Conservation (phyloP, 495 filamentous ascomycete species). For the Lophium mytilinum region DNA sequence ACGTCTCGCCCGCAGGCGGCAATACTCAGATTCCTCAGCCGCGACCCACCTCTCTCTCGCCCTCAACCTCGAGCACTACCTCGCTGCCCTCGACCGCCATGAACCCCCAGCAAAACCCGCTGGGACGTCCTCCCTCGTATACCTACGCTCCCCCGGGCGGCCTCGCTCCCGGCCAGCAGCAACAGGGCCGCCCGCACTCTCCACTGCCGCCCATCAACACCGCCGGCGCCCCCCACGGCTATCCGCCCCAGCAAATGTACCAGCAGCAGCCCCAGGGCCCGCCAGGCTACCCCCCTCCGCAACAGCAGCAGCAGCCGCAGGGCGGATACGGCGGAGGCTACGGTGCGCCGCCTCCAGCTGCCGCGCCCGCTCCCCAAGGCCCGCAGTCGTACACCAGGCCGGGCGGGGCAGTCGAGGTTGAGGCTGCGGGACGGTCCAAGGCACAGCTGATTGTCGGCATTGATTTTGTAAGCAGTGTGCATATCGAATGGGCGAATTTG, state of each 20-base stretch:
- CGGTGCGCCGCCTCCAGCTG: slow-evolving; percentile 15
- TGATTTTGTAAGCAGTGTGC: slow-evolving; percentile 60
- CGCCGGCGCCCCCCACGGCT: slow-evolving; percentile 14
- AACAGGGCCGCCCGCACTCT: slow-evolving; percentile 29
- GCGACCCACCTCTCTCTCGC: slow-evolving; percentile 22
- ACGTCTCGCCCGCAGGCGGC: slow-evolving; percentile 22
- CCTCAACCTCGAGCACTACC: slow-evolving; percentile 22
- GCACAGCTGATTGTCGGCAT: slow-evolving; percentile 75
- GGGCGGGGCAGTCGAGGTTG: slow-evolving; percentile 64
- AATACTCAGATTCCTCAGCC: slow-evolving; percentile 20
- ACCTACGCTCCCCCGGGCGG: slow-evolving; percentile 32
- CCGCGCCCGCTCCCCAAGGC: slow-evolving; percentile 12
- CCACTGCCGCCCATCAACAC: slow-evolving; percentile 29
- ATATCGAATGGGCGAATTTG: not conserved
- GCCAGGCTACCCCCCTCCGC: slow-evolving; percentile 26
- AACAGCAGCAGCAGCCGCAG: slow-evolving; percentile 15
- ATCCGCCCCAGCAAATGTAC: slow-evolving; percentile 28
- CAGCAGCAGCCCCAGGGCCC: slow-evolving; percentile 21
- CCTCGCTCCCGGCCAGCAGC: slow-evolving; percentile 20
- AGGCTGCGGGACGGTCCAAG: slow-evolving; percentile 73
- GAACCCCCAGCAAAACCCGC: slow-evolving; percentile 30
- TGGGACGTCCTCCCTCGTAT: slow-evolving; percentile 37
- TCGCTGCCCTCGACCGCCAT: slow-evolving; percentile 25
- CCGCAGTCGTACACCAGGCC: slow-evolving; percentile 16
- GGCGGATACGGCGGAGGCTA: slow-evolving; percentile 12